Evolutionary conservation across 225 moss, liverwort and hornwort species (phyloP).

Genomic region (Sphagnum tenellum): DNA sequence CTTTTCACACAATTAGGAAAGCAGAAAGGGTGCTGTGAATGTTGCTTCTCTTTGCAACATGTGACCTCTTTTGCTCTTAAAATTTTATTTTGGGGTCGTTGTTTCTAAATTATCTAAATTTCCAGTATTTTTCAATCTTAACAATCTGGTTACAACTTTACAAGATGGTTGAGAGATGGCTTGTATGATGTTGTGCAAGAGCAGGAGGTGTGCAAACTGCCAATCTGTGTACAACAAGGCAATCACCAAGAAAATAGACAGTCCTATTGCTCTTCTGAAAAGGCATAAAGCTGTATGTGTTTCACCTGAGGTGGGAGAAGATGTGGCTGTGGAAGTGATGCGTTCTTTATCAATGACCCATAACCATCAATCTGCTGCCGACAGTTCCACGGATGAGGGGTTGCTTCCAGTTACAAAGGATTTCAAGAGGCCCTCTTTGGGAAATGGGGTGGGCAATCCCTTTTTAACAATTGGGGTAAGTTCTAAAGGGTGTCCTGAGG

Average conservation of each 20-base stretch:
- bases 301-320: background rate
- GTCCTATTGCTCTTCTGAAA: background rate
- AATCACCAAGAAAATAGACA: background rate
- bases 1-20: no score
- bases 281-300: background rate
- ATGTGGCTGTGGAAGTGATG: constrained; percentile 3
- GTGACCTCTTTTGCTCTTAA: background rate
- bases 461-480: background rate
- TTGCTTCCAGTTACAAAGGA: background rate
- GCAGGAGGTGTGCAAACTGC: constrained; percentile 2
- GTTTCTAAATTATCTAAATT: background rate
- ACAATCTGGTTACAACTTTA: background rate
- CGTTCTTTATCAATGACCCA: constrained; percentile 3
- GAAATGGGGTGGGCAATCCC: background rate
- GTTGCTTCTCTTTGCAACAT: no score
- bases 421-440: background rate
- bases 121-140: background rate
- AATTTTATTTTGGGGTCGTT: background rate
- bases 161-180: background rate
- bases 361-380: background rate
- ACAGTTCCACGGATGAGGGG: background rate
- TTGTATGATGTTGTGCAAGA: background rate
- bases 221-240: background rate
- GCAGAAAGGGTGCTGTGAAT: no score
- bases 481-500: background rate